phyloP scores from a whole-genome alignment of 2,329 filamentous ascomycete genomes.

The Mariannaea elegans region DNA sequence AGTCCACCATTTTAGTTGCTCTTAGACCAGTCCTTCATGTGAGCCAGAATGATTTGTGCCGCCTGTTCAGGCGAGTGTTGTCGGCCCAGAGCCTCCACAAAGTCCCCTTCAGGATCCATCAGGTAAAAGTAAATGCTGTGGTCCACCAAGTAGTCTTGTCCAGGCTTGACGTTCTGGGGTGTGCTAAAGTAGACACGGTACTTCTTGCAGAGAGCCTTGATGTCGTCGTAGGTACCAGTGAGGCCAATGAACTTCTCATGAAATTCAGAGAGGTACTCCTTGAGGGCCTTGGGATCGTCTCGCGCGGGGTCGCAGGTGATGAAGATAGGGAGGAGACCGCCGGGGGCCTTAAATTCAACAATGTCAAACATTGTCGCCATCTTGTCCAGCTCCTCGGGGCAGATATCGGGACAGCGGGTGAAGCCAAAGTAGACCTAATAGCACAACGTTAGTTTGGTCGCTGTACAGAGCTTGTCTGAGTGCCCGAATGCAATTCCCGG shows the following conservation, averaged over 20 bases:
- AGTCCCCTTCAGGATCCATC: constrained; percentile 98
- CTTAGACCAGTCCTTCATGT: constrained; percentile 73
- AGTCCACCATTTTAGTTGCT: constrained; percentile 20
- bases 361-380: constrained; percentile 95
- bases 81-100: constrained; percentile 94
- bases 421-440: constrained; percentile 96
- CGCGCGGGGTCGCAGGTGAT: constrained; percentile 95
- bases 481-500: not conserved
- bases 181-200: constrained; percentile 99
- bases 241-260: constrained; percentile 86
- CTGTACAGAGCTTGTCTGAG: not conserved
- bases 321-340: constrained; percentile 79
- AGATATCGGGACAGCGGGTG: constrained; percentile 98
- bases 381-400: constrained; percentile 98
- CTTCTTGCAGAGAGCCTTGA: constrained; percentile 93
- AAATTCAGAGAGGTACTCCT: constrained; percentile 89
- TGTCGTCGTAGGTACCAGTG: constrained; percentile 92
- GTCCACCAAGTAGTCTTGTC: constrained; percentile 96
- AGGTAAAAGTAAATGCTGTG: constrained; percentile 99
- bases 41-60: constrained; percentile 83
- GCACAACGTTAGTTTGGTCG: constrained; percentile 10
- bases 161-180: constrained; percentile 84
- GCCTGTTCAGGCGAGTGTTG: constrained; percentile 92
- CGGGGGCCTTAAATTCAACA: constrained; percentile 61
- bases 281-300: constrained; percentile 85